A percentile compares a stretch with the other conserved stretches of the same genome.
Evolutionary conservation across 192 early-diverging fungal genomes (phyloP).

Genomic region (Podila minutissima): DNA sequence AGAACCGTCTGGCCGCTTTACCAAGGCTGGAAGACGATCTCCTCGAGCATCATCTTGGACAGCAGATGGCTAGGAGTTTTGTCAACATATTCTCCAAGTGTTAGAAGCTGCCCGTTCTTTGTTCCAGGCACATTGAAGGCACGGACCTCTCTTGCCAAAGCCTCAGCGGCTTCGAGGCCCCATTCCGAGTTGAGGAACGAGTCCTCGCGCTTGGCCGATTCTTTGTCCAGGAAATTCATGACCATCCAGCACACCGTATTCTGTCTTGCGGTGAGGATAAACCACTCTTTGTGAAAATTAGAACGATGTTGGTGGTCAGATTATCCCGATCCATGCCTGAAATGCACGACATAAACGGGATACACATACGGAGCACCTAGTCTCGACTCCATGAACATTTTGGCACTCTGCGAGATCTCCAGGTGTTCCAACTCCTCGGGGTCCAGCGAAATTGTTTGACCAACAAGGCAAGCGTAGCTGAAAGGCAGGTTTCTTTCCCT

Average conservation of each 20-base stretch:
- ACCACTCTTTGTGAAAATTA: neutral
- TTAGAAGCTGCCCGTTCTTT: neutral
- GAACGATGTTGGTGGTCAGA: no score
- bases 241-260: neutral
- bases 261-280: no score
- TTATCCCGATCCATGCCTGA: no score
- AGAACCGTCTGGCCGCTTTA: neutral
- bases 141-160: neutral
- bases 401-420: no score
- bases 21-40: neutral
- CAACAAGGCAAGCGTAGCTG: no score
- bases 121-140: neutral
- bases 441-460: no score
- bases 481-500: neutral
- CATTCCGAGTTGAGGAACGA: neutral
- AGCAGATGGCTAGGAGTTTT: neutral
- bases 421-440: no score
- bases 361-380: no score
- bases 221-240: neutral
- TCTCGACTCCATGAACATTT: no score
- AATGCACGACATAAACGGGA: no score
- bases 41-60: neutral
- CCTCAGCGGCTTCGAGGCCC: neutral
- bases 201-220: neutral
- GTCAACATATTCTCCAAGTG: neutral